A percentile compares a stretch with the other conserved stretches of the same genome.
These are phyloP conservation scores for Gillenia trifoliata DNA, from an alignment of 306 rosid genomes.

Conservation along the genomic window DNA sequence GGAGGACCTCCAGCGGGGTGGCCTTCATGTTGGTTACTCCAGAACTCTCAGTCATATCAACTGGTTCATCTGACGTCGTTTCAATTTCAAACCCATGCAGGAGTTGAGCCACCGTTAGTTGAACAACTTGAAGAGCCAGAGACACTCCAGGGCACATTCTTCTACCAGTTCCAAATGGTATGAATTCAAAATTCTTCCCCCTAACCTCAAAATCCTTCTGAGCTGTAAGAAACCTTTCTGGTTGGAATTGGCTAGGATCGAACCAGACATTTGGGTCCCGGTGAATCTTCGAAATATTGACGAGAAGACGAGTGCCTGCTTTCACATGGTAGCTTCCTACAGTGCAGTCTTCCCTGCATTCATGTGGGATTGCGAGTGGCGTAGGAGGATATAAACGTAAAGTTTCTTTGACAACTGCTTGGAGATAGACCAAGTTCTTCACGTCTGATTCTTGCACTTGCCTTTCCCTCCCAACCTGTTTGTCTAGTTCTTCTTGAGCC, in stretches of 20 bases:
- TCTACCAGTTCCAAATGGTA: not conserved
- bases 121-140: not conserved
- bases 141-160: not conserved
- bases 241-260: not conserved
- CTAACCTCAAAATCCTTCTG: not conserved
- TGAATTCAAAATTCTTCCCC: not conserved
- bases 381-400: not conserved
- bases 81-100: not conserved
- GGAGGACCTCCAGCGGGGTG: not conserved
- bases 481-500: not conserved
- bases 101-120: not conserved
- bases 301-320: not conserved
- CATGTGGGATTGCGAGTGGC: not conserved
- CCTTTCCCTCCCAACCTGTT: not conserved
- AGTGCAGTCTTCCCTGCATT: not conserved
- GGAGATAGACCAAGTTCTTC: not conserved
- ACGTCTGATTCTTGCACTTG: not conserved
- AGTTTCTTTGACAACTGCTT: slow-evolving; percentile 5
- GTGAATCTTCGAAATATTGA: not conserved
- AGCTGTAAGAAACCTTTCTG: not conserved
- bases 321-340: not conserved
- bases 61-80: not conserved
- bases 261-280: not conserved
- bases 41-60: not conserved
- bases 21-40: not conserved